Evolutionary conservation across 2,329 filamentous ascomycete genomes (phyloP).

Genomic region (Fusarium odoratissimum): DNA sequence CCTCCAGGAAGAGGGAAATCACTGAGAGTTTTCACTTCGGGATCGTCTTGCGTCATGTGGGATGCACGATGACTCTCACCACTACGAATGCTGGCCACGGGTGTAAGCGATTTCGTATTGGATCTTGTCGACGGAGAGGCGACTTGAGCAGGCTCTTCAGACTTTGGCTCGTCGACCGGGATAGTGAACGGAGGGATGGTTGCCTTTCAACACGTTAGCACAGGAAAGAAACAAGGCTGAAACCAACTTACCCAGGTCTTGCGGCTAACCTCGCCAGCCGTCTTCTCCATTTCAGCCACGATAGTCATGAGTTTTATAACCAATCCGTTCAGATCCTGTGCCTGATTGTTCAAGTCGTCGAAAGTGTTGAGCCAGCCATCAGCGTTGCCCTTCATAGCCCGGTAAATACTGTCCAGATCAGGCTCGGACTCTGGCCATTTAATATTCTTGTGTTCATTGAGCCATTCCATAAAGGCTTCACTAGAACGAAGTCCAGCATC

Average conservation of each 20-base stretch:
- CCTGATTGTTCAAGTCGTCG: slow-evolving; percentile 78
- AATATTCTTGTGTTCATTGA: slow-evolving; percentile 72
- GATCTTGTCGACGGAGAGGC: slow-evolving; percentile 26
- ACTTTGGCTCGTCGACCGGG: slow-evolving; percentile 16
- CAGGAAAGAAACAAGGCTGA: neutral
- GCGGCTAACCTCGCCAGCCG: slow-evolving; percentile 85
- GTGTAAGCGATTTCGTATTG: slow-evolving; percentile 16
- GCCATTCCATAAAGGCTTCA: slow-evolving; percentile 79
- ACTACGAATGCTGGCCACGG: slow-evolving; percentile 38
- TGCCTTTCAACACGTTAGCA: slow-evolving; percentile 36
- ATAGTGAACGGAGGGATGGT: slow-evolving; percentile 44
- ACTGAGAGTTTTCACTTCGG: slow-evolving; percentile 41
- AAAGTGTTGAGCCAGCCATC: slow-evolving; percentile 90
- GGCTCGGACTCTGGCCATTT: slow-evolving; percentile 68
- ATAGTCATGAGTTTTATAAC: slow-evolving; percentile 80
- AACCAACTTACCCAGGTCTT: slow-evolving; percentile 73
- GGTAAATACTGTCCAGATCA: slow-evolving; percentile 77
- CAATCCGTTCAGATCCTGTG: slow-evolving; percentile 74
- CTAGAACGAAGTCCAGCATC: slow-evolving; percentile 81
- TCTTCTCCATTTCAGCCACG: slow-evolving; percentile 85
- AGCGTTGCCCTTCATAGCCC: slow-evolving; percentile 92
- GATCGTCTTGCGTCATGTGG: slow-evolving; percentile 13
- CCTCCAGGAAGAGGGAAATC: slow-evolving; percentile 45
- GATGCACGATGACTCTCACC: slow-evolving; percentile 25
- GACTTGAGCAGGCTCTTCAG: slow-evolving; percentile 15